A percentile compares a stretch with the other conserved stretches of the same genome.
Conservation (phyloP, 1,284 basidiomycete genomes). For the Cutaneotrichosporon sp. region DNA sequence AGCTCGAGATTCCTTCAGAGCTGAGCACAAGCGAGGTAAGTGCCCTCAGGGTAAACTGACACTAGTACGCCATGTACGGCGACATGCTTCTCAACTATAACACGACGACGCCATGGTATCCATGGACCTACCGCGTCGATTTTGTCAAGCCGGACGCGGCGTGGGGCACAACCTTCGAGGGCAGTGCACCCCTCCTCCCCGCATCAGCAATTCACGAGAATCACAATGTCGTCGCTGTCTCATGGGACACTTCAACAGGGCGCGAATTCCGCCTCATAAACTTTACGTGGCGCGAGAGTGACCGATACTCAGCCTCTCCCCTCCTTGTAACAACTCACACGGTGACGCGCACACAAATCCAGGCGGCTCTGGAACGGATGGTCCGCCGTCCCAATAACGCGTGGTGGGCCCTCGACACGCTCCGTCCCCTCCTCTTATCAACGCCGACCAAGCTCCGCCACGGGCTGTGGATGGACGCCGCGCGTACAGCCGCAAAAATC, state of each 20-base stretch:
- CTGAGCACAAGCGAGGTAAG: background rate
- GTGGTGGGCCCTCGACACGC: background rate
- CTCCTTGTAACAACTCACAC: too few relatives aligned
- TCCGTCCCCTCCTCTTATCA: background rate
- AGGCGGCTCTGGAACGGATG: background rate
- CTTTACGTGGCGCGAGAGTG: background rate
- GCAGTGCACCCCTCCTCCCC: background rate
- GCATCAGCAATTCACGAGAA: background rate
- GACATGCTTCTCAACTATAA: background rate
- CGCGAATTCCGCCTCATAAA: background rate
- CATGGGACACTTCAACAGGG: background rate
- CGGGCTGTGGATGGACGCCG: background rate
- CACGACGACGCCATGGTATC: background rate
- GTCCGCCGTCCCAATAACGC: background rate
- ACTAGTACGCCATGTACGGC: background rate
- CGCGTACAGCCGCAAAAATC: background rate
- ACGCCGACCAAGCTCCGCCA: background rate
- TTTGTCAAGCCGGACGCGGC: background rate
- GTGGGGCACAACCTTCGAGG: background rate
- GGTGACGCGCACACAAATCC: background rate
- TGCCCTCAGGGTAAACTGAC: background rate
- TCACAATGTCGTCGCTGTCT: background rate
- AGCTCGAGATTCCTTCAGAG: background rate
- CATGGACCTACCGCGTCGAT: too few relatives aligned
- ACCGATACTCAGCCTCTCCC: background rate